Conservation (phyloP, 352 stramenopile species). For the Globisporangium acanthophoron region DNA sequence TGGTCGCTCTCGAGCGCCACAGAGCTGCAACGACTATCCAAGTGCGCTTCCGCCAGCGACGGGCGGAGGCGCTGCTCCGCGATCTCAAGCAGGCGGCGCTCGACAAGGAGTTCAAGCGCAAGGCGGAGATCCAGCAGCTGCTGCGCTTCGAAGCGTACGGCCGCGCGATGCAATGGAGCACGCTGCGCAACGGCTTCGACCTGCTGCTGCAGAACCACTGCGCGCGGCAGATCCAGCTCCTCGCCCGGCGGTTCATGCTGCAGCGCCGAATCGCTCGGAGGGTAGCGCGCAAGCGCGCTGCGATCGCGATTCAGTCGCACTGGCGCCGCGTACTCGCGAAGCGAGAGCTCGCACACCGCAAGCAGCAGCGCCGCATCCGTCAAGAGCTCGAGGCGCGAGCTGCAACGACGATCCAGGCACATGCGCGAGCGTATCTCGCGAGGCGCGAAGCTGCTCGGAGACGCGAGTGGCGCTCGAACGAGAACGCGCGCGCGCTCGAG, state of each 20-base stretch:
- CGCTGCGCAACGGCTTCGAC: conserved; percentile 50
- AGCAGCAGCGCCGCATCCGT: conserved; percentile 1
- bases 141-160: conserved; percentile 54
- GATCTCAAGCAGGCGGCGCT: conserved; percentile 33
- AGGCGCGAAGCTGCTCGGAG: conserved; percentile 7
- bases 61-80: conserved; percentile 23
- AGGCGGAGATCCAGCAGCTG: conserved; percentile 38
- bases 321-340: conserved; percentile 27
- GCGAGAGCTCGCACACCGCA: conserved; percentile 14
- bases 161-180: conserved; percentile 45
- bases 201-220: conserved; percentile 41
- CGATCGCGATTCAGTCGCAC: conserved; percentile 26
- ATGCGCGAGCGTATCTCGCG: conserved; percentile 21
- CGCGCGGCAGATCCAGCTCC: conserved; percentile 40
- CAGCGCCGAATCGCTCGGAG: conserved; percentile 21
- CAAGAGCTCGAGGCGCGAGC: conserved; percentile 16
- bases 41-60: conserved; percentile 27
- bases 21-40: conserved; percentile 43
- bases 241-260: conserved; percentile 35
- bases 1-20: conserved; percentile 20
- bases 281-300: conserved; percentile 16
- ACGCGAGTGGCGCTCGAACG: conserved; percentile 17
- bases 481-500: conserved; percentile 5
- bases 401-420: conserved; percentile 24
- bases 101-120: conserved; percentile 33